phyloP scores from a whole-genome alignment of 495 filamentous ascomycete genomes.

The Ascobolus immersus region DNA sequence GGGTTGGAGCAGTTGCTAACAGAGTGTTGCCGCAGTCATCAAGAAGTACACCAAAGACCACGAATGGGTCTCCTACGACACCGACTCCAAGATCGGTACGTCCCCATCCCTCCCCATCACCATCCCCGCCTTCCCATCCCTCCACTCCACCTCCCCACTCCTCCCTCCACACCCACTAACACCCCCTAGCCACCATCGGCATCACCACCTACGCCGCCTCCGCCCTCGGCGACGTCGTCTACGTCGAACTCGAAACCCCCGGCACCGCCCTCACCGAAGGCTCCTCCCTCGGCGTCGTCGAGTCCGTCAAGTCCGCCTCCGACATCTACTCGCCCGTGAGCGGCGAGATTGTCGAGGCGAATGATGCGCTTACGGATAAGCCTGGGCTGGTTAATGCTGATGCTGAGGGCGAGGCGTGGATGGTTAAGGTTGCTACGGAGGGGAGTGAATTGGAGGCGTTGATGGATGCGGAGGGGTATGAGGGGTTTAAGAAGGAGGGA shows the following conservation, averaged over 20 bases:
- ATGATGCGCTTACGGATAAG: constrained; percentile 50
- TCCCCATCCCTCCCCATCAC: constrained; percentile 2
- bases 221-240: constrained; percentile 84
- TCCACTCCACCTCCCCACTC: not conserved
- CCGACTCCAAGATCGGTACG: constrained; percentile 30
- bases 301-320: constrained; percentile 91
- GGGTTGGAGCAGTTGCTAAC: not conserved
- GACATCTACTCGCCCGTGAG: constrained; percentile 77
- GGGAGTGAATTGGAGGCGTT: constrained; percentile 47
- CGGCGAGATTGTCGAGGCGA: constrained; percentile 47
- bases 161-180: constrained; percentile 1
- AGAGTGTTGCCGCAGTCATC: constrained; percentile 16
- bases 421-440: constrained; percentile 55
- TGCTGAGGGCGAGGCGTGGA: constrained; percentile 66
- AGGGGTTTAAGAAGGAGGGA: constrained; percentile 33
- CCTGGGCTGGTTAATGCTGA: constrained; percentile 56
- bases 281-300: constrained; percentile 74
- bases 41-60: constrained; percentile 94
- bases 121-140: not conserved
- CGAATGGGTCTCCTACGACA: constrained; percentile 87
- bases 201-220: constrained; percentile 79
- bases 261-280: constrained; percentile 38
- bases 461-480: constrained; percentile 51
- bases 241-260: constrained; percentile 61
- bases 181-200: constrained; percentile 40